A percentile compares a stretch with the other conserved stretches of the same genome.
Conservation (phyloP, 163 green algal genomes). For the Prototheca stagnorum region DNA sequence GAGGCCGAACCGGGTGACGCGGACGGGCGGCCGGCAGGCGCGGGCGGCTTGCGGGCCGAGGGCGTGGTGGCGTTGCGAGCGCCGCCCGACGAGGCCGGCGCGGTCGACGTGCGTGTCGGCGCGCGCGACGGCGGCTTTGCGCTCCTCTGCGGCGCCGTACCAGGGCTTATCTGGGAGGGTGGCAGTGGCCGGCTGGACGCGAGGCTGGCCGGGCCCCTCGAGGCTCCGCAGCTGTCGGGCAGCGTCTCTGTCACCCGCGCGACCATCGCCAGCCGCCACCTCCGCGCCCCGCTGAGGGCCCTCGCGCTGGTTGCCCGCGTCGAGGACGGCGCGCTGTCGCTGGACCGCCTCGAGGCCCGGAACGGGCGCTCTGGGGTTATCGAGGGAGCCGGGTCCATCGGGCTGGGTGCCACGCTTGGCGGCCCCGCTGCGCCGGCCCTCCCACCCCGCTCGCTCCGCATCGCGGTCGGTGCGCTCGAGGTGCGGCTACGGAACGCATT, state of each 20-base stretch:
- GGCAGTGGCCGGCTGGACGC: slow-evolving; percentile 42
- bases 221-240: slow-evolving; percentile 27
- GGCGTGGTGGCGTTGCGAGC: slow-evolving; percentile 34
- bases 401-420: neutral
- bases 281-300: slow-evolving; percentile 42
- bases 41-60: slow-evolving; percentile 28
- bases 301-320: slow-evolving; percentile 30
- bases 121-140: slow-evolving; percentile 65
- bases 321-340: slow-evolving; percentile 31
- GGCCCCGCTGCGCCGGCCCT: neutral
- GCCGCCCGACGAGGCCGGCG: neutral
- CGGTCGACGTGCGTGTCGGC: slow-evolving; percentile 25
- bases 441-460: neutral
- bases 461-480: slow-evolving; percentile 37
- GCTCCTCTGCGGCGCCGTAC: slow-evolving; percentile 47
- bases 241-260: slow-evolving; percentile 17
- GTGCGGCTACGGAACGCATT: slow-evolving; percentile 47
- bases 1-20: slow-evolving; percentile 32
- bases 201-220: slow-evolving; percentile 25
- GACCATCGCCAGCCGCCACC: slow-evolving; percentile 22
- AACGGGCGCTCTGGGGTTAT: slow-evolving; percentile 40
- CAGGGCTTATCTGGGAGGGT: slow-evolving; percentile 46
- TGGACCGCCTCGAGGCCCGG: slow-evolving; percentile 39
- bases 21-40: slow-evolving; percentile 1
- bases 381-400: too few species aligned